Evolutionary conservation across 2,329 filamentous ascomycete species (phyloP).

Genomic region (Aspergillus bombycis): DNA sequence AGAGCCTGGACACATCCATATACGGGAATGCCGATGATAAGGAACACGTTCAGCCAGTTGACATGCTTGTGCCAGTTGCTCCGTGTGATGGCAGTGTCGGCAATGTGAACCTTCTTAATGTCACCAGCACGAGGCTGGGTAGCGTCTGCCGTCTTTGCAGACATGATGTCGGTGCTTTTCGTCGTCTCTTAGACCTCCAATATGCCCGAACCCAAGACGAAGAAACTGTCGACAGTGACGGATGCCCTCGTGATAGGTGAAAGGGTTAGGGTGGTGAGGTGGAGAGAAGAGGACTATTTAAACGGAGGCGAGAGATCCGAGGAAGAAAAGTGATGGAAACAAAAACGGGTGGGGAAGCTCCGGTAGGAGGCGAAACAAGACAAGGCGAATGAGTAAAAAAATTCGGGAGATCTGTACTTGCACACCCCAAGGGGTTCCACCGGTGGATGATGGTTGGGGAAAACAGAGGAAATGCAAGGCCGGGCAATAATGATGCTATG

Average conservation of each 20-base stretch:
- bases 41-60: conserved; percentile 86
- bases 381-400: conserved; percentile 7
- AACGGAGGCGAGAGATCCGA: conserved; percentile 13
- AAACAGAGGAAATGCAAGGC: conserved; percentile 11
- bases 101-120: conserved; percentile 79
- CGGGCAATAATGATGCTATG: conserved; percentile 14
- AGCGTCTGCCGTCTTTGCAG: conserved; percentile 38
- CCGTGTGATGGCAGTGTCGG: conserved; percentile 77
- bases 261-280: conserved; percentile 8
- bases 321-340: conserved; percentile 8
- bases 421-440: conserved; percentile 19
- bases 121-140: conserved; percentile 38
- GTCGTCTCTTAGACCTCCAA: conserved; percentile 3
- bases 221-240: conserved; percentile 6
- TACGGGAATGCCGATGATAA: conserved; percentile 78
- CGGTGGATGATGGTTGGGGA: conserved; percentile 26
- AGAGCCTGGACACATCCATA: conserved; percentile 72
- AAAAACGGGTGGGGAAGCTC: conserved; percentile 9
- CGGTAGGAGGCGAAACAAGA: conserved; percentile 1
- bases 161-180: conserved; percentile 32
- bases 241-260: not conserved
- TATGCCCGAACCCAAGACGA: not conserved
- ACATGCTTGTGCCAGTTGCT: conserved; percentile 89
- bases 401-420: conserved; percentile 2
- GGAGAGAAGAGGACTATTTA: conserved; percentile 15